Evolutionary conservation across 2,329 filamentous ascomycete species (phyloP), one percentile per base, ranked within the genome.

Genomic region (Chrysosporium queenslandicum): DNA sequence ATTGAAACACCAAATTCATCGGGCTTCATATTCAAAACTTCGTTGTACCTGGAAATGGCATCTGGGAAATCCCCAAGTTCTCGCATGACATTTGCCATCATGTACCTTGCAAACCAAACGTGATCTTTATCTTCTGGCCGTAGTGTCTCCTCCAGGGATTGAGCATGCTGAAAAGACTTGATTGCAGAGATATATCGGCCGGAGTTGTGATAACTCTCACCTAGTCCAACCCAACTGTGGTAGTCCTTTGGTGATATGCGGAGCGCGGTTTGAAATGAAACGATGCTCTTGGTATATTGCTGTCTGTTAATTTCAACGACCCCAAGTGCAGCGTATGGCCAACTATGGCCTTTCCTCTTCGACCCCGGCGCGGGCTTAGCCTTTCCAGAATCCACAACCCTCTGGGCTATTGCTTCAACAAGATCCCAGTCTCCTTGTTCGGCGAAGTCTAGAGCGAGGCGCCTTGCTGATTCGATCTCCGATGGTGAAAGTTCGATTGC

Each of bases 131-230:
- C 74, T 42, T 78, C 68, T 63, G 76, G 63, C n/a, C 74, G 67
- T 0, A 78, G 67, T 1, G 76, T 74, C 25, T 79, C 75, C 56
- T 91, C 86, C 3, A 95, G 75, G 50, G 78, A 79, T 63, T 91
- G 83, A 0, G 91, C 92, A 63, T 94, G 86, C 30, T 86, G 75
- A 59, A 97, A 92, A 0, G 92, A 89, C 63, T 92, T 91, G 2
- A 86, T 87, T 0, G 92, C 91, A n/a, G 92, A 91, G 55, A 96
- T 86, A 63, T 94, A 94, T 56, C 91, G 79, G 8, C 92, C 91
- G 14, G 90, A 94, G 60, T 87, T 92, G 65, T 96, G 86, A 63
- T 98, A 98, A 63, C 89, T 94, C 70, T 98, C 92, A n/a, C 91
- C 92, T 1, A 98, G 77, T 0, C 92, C 92, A 21, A 98, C 86